These are phyloP conservation scores for Penicillium crystallinum DNA, from an alignment of 495 filamentous ascomycete genomes.

Conservation along the genomic window DNA sequence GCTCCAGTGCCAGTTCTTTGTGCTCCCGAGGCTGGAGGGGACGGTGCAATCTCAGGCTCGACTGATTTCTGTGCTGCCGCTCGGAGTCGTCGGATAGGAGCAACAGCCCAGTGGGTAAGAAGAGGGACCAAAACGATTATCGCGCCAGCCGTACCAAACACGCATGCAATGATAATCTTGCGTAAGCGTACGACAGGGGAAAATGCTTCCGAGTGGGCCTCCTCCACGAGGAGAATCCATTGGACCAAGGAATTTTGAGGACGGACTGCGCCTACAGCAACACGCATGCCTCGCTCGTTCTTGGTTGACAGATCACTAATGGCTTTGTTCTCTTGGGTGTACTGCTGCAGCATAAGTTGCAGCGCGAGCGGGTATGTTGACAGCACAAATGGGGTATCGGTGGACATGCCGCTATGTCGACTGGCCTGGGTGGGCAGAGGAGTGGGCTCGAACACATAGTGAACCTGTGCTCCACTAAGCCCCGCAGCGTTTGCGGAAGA, in stretches of 20 bases:
- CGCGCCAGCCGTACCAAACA: conserved; percentile 73
- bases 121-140: conserved; percentile 65
- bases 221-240: conserved; percentile 80
- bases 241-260: conserved; percentile 59
- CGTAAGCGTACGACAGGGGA: conserved; percentile 67
- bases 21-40: conserved; percentile 20
- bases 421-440: conserved; percentile 26
- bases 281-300: conserved; percentile 60
- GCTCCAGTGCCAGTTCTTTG: background rate
- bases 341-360: conserved; percentile 45
- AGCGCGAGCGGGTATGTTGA: conserved; percentile 52
- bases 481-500: conserved; percentile 10
- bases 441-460: conserved; percentile 40
- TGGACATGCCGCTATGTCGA: conserved; percentile 45
- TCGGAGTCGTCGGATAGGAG: conserved; percentile 72
- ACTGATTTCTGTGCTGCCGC: conserved; percentile 74
- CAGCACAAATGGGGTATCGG: conserved; percentile 52
- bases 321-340: conserved; percentile 49
- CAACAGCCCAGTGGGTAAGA: conserved; percentile 71
- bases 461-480: conserved; percentile 24
- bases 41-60: conserved; percentile 39
- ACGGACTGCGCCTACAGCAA: conserved; percentile 69
- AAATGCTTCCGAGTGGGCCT: conserved; percentile 66
- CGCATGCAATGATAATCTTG: conserved; percentile 73
- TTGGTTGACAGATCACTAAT: conserved; percentile 58